phyloP scores from a whole-genome alignment of 208 protist genomes.

The Balamuthia mandrillaris region DNA sequence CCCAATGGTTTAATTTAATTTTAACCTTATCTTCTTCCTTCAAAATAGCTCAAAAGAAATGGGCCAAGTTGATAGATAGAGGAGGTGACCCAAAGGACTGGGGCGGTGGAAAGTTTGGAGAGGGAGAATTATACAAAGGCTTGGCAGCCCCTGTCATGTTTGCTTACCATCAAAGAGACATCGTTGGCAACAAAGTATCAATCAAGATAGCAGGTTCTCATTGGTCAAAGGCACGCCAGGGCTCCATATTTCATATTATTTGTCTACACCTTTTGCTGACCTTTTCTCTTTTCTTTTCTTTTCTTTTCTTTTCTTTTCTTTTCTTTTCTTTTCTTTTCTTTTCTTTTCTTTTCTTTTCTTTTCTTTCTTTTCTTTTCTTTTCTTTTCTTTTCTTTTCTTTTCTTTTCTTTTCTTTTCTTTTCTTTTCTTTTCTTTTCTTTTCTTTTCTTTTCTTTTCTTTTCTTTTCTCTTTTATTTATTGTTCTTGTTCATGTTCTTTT shows the following conservation, averaged over 20 bases:
- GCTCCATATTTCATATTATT: no score
- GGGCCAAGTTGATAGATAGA: background rate
- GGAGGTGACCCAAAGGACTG: constrained; percentile 30
- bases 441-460: background rate
- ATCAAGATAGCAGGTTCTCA: constrained; percentile 12
- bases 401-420: background rate
- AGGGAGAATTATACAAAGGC: background rate
- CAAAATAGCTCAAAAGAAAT: background rate
- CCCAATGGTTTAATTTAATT: no score
- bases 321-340: no score
- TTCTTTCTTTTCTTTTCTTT: no score
- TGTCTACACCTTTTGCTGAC: no score
- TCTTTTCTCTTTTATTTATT: background rate
- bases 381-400: background rate
- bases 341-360: no score
- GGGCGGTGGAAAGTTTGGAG: constrained; percentile 6
- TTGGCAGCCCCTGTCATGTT: constrained; percentile 25
- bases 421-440: background rate
- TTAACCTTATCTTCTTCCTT: no score
- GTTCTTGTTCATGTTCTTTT: background rate
- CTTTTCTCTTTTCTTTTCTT: no score
- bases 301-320: no score
- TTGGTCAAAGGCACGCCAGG: constrained; percentile 37
- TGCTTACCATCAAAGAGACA: constrained; percentile 21
- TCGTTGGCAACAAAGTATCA: constrained; percentile 33